Base-by-base conservation (phyloP, 2,329 filamentous ascomycete species). In the Paecilomyces sp. region DNA sequence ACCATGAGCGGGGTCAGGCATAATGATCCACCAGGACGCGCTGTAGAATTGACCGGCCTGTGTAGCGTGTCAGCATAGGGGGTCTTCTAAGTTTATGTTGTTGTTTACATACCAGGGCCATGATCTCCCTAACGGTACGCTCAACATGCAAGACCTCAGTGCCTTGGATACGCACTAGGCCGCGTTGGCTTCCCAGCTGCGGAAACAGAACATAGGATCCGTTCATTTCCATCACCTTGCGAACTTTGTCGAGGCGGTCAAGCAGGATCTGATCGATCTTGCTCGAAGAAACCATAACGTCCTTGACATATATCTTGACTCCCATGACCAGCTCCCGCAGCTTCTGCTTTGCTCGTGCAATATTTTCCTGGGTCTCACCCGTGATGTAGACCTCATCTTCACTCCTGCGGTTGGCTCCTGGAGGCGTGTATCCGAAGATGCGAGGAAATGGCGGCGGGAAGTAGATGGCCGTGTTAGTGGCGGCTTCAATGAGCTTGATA, bases 41-140 rank as follows among this genome's bases (percentile, higher is more conserved):
- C 91, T 94, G 78, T 99, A 99, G 75, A 97, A 99, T 77, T 99
- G 94, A 36, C 93, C 92, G 64, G 92, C 92, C 89, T 92, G 64
- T 12, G 51, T 47, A 18, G 57, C 18, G 18, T n/a, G 41, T 47
- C 18, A 47, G n/a, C 9, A 47, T 8, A 15, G 8, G 9, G 18
- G 15, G 15, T 8, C 2, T 9, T n/a, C 22, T 22, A 22, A 6
- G 9, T 5, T 18, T 18, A 47, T 47, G 28, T 53, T 18, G 55
- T 47, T 54, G 41, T 58, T 63, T 55, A 79, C 87, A 75, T 83
- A 93, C 90, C 73, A 97, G 79, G 68, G 89, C 88, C 93, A 99
- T 97, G 65, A 99, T 88, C 76, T 97, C 94, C 67, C 92, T 87
- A 65, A 97, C 91, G 33, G 93, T 97, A 54, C 94, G 88, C 79